phyloP scores from a whole-genome alignment of 2,329 filamentous ascomycete species.

The Fusarium sp. region DNA sequence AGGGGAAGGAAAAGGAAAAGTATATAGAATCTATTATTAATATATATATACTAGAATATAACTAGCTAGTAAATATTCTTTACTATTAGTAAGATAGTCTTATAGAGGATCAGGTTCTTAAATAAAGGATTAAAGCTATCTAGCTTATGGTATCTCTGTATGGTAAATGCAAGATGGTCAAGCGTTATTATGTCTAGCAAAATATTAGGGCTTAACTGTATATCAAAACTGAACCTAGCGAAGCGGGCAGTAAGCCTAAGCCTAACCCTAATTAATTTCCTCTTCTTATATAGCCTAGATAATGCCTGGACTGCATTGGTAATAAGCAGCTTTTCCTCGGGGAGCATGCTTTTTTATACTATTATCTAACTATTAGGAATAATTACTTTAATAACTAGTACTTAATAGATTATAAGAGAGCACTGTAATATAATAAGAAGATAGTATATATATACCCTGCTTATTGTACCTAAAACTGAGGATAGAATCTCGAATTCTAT shows the following conservation, averaged over 20 bases:
- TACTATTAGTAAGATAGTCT: neutral
- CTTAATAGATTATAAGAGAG: neutral
- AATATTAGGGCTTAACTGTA: neutral
- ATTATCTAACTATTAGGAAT: neutral
- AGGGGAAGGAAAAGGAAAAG: conserved; percentile 28
- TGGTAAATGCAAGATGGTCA: neutral
- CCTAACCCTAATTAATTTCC: neutral
- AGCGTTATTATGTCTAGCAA: neutral
- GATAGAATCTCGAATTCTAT: neutral
- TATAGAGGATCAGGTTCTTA: neutral
- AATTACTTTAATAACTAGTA: neutral
- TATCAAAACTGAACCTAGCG: neutral
- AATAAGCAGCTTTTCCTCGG: neutral
- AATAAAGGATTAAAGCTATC: neutral
- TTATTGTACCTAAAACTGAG: neutral
- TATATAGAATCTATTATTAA: conserved; percentile 31
- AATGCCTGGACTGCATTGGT: neutral
- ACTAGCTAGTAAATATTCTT: neutral
- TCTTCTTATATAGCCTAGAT: neutral
- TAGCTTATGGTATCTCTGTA: neutral
- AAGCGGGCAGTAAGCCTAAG: conserved; percentile 1
- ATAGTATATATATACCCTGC: neutral
- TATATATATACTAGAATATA: conserved; percentile 13
- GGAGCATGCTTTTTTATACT: conserved; percentile 6
- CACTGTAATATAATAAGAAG: neutral